Conservation (phyloP, 768 basidiomycete genomes). For the Asterophora lycoperdoides region DNA sequence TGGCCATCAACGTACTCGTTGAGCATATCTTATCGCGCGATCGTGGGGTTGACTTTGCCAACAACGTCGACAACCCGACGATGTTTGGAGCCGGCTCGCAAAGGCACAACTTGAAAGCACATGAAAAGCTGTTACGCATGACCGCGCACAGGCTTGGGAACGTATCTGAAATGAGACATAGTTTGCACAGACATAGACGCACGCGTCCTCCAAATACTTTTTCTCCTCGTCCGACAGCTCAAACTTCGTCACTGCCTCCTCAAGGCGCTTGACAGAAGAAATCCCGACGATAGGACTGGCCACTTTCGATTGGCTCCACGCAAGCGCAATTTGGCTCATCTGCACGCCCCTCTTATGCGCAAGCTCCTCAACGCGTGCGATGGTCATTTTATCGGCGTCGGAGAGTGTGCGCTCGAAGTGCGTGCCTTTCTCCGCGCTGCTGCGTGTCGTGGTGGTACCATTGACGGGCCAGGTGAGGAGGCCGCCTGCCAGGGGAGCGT, state of each 20-base stretch:
- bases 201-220: slow-evolving; percentile 1
- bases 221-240: slow-evolving; percentile 31
- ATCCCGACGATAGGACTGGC: slow-evolving; percentile 30
- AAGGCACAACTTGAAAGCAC: slow-evolving; percentile 78
- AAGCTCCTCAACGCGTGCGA: slow-evolving; percentile 35
- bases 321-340: slow-evolving; percentile 44
- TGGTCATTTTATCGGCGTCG: slow-evolving; percentile 28
- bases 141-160: neutral
- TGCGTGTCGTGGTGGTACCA: slow-evolving; percentile 19
- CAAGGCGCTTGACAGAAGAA: slow-evolving; percentile 16
- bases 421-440: slow-evolving; percentile 12
- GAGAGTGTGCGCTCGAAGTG: slow-evolving; percentile 14
- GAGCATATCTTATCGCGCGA: slow-evolving; percentile 98
- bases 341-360: slow-evolving; percentile 34
- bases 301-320: slow-evolving; percentile 36
- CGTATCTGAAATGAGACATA: neutral
- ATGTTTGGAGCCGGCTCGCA: slow-evolving; percentile 96
- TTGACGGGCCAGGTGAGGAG: slow-evolving; percentile 32
- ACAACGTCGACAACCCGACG: slow-evolving; percentile 94
- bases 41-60: slow-evolving; percentile 92
- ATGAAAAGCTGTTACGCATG: neutral
- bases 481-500: slow-evolving; percentile 38
- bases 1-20: slow-evolving; percentile 96
- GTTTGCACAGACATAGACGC: neutral
- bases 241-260: slow-evolving; percentile 13